Evolutionary conservation across 192 early-diverging fungal species (phyloP).

Genomic region (Coemansia asiatica): DNA sequence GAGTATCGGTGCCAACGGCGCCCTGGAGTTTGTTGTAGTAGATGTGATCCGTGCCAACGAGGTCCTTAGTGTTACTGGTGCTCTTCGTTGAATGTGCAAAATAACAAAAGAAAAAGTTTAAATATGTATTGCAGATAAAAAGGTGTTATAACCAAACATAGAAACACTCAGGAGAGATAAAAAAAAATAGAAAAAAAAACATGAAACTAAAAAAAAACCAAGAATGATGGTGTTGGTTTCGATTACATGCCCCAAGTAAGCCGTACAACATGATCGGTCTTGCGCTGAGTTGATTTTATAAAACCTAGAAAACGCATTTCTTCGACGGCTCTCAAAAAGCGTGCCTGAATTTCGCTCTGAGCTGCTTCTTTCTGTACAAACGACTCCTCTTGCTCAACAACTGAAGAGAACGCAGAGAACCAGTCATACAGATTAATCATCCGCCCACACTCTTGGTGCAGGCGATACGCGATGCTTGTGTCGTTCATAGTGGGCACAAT

Average conservation of each 20-base stretch:
- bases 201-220: background rate
- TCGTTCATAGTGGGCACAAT: conserved; percentile 74
- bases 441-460: conserved; percentile 89
- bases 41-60: conserved; percentile 81
- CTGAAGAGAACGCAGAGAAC: conserved; percentile 81
- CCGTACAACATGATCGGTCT: conserved; percentile 90
- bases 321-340: conserved; percentile 82
- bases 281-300: conserved; percentile 82
- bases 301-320: conserved; percentile 90
- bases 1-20: conserved; percentile 64
- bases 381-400: conserved; percentile 64
- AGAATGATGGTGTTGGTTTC: no score
- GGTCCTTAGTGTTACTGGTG: conserved; percentile 79
- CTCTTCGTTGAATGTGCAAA: conserved; percentile 46
- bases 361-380: conserved; percentile 8
- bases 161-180: background rate
- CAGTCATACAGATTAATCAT: conserved; percentile 95
- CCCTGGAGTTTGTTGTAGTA: conserved; percentile 70
- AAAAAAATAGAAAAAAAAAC: conserved; percentile 6
- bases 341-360: conserved; percentile 69
- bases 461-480: conserved; percentile 83
- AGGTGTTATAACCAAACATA: no score
- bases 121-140: no score
- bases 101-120: conserved; percentile 9
- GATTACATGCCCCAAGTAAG: conserved; percentile 71